Conservation (phyloP, 805 yeast species). For the Suhomyces prunicola region DNA sequence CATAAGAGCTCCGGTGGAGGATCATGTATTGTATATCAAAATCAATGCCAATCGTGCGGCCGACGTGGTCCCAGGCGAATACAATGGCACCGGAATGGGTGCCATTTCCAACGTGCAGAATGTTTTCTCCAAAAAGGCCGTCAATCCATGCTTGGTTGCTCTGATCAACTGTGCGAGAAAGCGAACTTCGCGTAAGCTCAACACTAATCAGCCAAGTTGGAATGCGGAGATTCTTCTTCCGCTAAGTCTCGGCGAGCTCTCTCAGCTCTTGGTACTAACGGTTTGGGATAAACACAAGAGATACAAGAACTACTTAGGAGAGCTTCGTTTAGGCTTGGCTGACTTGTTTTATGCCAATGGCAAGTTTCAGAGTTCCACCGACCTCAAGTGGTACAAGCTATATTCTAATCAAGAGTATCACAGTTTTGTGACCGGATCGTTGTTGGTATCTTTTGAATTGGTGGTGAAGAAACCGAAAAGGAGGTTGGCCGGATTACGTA, state of each 20-base stretch:
- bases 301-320: slow-evolving; percentile 39
- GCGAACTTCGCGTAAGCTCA: slow-evolving; percentile 27
- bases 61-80: slow-evolving; percentile 25
- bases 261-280: slow-evolving; percentile 29
- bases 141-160: slow-evolving; percentile 38
- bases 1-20: background rate
- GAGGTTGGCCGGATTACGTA: slow-evolving; percentile 1
- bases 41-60: slow-evolving; percentile 40
- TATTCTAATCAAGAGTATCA: slow-evolving; percentile 38
- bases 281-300: slow-evolving; percentile 42
- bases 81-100: background rate
- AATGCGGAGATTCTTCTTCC: slow-evolving; percentile 33
- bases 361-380: slow-evolving; percentile 17
- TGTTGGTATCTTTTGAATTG: slow-evolving; percentile 42
- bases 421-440: slow-evolving; percentile 47
- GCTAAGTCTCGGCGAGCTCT: slow-evolving; percentile 23
- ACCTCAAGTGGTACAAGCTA: slow-evolving; percentile 45
- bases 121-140: slow-evolving; percentile 13
- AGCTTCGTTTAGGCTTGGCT: slow-evolving; percentile 27
- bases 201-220: slow-evolving; percentile 41
- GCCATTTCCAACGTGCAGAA: background rate
- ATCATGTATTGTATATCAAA: slow-evolving; percentile 20
- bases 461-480: slow-evolving; percentile 16
- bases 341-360: slow-evolving; percentile 24
- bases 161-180: slow-evolving; percentile 28